Conservation (phyloP, 2,329 filamentous ascomycete species). For the Beauveria caledonica region DNA sequence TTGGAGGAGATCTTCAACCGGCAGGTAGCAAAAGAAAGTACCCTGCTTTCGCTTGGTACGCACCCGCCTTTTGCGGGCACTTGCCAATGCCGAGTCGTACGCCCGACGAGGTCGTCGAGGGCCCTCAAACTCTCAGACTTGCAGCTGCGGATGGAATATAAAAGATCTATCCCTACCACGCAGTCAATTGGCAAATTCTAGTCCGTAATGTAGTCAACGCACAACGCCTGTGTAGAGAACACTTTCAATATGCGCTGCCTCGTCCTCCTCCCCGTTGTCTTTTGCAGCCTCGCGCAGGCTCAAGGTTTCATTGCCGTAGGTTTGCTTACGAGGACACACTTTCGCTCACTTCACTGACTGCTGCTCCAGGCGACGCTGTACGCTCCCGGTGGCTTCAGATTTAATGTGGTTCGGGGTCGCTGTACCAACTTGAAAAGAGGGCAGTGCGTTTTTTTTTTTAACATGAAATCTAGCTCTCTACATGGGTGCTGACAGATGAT, state of each 20-base stretch:
- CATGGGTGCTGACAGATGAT: background rate
- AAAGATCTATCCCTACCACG: too few species aligned
- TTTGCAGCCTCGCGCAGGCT: background rate
- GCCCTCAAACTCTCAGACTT: background rate
- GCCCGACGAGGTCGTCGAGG: background rate
- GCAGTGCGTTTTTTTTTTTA: background rate
- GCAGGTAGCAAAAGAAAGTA: too few species aligned
- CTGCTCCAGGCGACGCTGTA: background rate
- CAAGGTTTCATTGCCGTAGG: background rate
- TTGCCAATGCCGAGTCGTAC: background rate
- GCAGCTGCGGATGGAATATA: background rate
- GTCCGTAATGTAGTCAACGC: too few species aligned
- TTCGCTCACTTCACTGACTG: background rate
- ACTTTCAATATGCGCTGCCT: background rate
- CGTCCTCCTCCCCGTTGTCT: background rate
- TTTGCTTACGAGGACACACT: background rate
- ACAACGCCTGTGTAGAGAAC: too few species aligned
- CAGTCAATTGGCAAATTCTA: too few species aligned
- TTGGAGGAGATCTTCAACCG: too few species aligned
- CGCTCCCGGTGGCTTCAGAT: background rate
- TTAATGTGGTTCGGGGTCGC: background rate
- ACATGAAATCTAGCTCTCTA: too few species aligned
- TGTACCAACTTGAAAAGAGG: background rate
- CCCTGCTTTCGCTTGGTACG: too few species aligned
- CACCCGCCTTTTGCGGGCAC: too few species aligned